These are phyloP conservation scores for Senna siamea DNA, from an alignment of 306 rosid species.

Conservation along the genomic window DNA sequence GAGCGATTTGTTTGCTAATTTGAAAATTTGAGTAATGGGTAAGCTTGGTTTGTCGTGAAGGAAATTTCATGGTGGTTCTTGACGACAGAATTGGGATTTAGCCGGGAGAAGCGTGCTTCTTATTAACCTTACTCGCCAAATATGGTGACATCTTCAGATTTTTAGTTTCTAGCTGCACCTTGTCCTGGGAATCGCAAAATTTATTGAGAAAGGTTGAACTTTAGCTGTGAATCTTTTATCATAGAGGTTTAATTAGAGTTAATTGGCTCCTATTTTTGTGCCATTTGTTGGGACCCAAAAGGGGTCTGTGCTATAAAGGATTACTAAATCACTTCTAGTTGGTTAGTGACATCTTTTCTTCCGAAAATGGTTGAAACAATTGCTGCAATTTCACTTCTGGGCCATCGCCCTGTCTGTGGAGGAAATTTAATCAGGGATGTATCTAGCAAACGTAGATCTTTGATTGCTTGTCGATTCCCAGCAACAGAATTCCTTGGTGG, in stretches of 20 bases:
- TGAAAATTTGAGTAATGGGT: conserved; percentile 35
- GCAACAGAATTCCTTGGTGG: conserved; percentile 54
- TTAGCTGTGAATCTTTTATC: conserved; percentile 32
- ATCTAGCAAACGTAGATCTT: conserved; percentile 56
- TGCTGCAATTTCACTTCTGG: conserved; percentile 78
- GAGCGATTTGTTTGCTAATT: not conserved
- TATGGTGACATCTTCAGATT: conserved; percentile 35
- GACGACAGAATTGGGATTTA: conserved; percentile 39
- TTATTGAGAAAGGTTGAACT: conserved; percentile 16
- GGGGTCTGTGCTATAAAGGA: conserved; percentile 35
- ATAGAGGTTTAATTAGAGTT: conserved; percentile 24
- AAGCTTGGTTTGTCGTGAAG: conserved; percentile 41
- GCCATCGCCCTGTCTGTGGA: conserved; percentile 66
- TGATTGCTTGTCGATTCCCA: conserved; percentile 42
- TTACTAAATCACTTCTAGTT: conserved; percentile 31
- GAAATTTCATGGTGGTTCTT: conserved; percentile 26
- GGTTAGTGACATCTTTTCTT: conserved; percentile 1
- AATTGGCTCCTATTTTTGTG: conserved; percentile 10
- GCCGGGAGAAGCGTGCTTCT: conserved; percentile 30
- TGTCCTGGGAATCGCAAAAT: conserved; percentile 11
- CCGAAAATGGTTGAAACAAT: conserved; percentile 75
- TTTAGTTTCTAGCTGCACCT: conserved; percentile 16
- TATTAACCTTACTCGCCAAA: conserved; percentile 9
- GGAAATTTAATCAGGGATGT: conserved; percentile 55
- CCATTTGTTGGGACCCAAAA: conserved; percentile 32